phyloP scores from a whole-genome alignment of 306 rosid species.

The Dalbergia cochinchinensis region DNA sequence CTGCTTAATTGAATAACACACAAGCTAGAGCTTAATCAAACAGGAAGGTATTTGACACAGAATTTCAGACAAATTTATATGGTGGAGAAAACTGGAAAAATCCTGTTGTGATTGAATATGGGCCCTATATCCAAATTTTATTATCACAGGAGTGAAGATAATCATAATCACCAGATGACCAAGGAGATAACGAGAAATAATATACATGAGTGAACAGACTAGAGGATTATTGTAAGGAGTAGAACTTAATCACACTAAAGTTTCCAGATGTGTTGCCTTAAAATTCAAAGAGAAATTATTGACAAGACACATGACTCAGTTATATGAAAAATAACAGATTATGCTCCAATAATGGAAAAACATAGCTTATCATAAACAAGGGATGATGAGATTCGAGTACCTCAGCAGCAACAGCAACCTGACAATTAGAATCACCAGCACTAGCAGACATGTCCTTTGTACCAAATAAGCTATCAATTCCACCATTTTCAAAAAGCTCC shows the following conservation, averaged over 20 bases:
- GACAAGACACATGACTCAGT: slow-evolving; percentile 24
- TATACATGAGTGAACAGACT: slow-evolving; percentile 11
- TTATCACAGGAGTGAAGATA: not conserved
- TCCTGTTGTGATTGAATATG: not conserved
- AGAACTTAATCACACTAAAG: slow-evolving; percentile 15
- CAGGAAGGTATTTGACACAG: slow-evolving; percentile 26
- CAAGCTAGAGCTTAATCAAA: not conserved
- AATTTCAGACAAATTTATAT: slow-evolving; percentile 7
- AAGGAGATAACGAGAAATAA: not conserved
- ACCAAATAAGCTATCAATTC: slow-evolving; percentile 91
- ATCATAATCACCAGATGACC: slow-evolving; percentile 21
- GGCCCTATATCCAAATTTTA: not conserved
- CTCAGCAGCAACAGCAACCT: slow-evolving; percentile 77
- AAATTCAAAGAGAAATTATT: slow-evolving; percentile 15
- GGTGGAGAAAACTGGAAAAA: slow-evolving; percentile 1
- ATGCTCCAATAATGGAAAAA: slow-evolving; percentile 24
- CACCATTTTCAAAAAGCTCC: slow-evolving; percentile 91
- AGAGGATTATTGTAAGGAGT: not conserved
- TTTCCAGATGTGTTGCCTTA: not conserved
- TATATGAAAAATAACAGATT: slow-evolving; percentile 19
- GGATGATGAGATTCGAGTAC: slow-evolving; percentile 55
- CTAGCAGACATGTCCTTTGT: slow-evolving; percentile 64
- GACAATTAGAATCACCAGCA: slow-evolving; percentile 72
- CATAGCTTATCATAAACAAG: slow-evolving; percentile 22
- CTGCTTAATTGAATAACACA: not conserved